phyloP scores from a whole-genome alignment of 164 flowering plant genomes.

The Piper betle region DNA sequence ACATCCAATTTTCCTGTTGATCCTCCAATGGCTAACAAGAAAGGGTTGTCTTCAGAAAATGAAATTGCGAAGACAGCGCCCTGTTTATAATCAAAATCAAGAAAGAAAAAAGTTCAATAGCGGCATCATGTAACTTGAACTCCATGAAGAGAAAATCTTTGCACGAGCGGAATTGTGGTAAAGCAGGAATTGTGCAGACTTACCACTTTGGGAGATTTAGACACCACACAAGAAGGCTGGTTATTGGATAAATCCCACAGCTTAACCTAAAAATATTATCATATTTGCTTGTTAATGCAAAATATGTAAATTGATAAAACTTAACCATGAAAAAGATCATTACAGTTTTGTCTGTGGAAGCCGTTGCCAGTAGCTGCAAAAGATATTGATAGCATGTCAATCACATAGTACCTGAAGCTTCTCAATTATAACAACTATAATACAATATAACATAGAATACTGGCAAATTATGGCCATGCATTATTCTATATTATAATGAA shows the following conservation, averaged over 20 bases:
- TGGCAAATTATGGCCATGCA: no score
- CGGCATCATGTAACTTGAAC: background rate
- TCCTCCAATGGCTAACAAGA: conserved; percentile 78
- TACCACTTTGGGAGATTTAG: conserved; percentile 70
- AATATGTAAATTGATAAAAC: background rate
- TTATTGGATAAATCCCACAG: conserved; percentile 84
- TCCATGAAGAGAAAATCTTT: no score
- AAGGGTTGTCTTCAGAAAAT: conserved; percentile 67
- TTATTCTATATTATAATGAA: no score
- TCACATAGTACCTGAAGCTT: background rate
- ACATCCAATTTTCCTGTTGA: conserved; percentile 71
- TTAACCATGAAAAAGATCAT: background rate
- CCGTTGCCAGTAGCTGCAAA: conserved; percentile 79
- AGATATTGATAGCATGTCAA: background rate
- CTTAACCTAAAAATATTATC: conserved; percentile 40
- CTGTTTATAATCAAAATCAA: conserved; percentile 19
- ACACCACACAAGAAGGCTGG: conserved; percentile 64
- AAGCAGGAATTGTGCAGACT: conserved; percentile 11
- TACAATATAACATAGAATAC: no score
- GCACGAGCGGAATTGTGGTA: background rate
- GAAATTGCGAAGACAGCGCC: conserved; percentile 71
- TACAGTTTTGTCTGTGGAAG: conserved; percentile 83
- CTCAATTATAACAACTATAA: background rate
- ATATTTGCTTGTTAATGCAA: background rate
- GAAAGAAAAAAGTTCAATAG: background rate